These are phyloP conservation scores for Rhynchosporium graminicola DNA, from an alignment of 2,329 filamentous ascomycete species.

Conservation along the genomic window DNA sequence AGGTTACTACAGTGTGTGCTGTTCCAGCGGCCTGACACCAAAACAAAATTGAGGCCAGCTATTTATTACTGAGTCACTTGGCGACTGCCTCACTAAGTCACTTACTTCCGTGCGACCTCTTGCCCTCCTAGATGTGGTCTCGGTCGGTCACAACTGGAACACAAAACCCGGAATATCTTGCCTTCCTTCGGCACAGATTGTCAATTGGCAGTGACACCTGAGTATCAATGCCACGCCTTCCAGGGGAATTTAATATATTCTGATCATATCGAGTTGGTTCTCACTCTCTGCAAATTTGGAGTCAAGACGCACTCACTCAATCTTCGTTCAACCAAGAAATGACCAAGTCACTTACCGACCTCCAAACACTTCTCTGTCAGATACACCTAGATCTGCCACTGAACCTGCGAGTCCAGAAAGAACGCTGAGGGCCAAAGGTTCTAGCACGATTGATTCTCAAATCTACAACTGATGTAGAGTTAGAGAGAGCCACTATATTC, in stretches of 20 bases:
- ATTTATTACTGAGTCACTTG: neutral
- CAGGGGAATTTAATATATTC: neutral
- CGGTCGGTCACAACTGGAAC: neutral
- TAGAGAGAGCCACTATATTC: neutral
- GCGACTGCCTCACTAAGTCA: neutral
- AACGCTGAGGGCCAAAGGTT: neutral
- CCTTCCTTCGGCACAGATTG: neutral
- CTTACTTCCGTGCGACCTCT: neutral
- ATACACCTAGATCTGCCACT: neutral
- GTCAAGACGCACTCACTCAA: conserved; percentile 4
- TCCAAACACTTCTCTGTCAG: neutral
- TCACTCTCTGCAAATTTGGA: neutral
- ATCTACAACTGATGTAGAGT: no score
- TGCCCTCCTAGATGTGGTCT: neutral
- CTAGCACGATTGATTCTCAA: neutral
- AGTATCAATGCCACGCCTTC: neutral
- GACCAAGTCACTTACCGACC: neutral
- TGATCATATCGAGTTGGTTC: neutral
- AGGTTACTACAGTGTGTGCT: no score
- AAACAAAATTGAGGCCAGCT: no score
- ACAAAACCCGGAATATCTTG: neutral
- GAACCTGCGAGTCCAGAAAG: neutral
- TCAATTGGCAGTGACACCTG: neutral
- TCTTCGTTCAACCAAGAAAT: neutral
- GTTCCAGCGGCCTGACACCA: no score